Evolutionary conservation across 1,139 yeast genomes (phyloP).

Genomic region (Petasospora fabianii): DNA sequence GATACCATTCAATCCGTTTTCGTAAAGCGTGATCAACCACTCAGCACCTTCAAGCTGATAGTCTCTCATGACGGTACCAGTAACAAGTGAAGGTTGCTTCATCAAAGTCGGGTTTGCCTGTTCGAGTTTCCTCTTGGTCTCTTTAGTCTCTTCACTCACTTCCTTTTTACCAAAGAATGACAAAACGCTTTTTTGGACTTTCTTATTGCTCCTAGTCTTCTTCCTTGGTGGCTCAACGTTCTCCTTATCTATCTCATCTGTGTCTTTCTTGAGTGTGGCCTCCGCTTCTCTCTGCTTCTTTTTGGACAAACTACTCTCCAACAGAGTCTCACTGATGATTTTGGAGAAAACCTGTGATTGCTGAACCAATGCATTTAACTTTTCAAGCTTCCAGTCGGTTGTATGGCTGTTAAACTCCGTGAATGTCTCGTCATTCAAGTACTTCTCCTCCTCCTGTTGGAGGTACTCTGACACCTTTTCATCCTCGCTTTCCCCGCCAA

Average conservation of each 20-base stretch:
- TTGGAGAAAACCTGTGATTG: slow-evolving; percentile 81
- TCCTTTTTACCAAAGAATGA: slow-evolving; percentile 25
- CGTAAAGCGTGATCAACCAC: slow-evolving; percentile 84
- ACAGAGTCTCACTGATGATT: slow-evolving; percentile 73
- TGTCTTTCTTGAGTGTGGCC: not conserved
- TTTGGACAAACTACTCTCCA: slow-evolving; percentile 40
- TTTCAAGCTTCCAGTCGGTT: slow-evolving; percentile 45
- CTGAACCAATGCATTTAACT: slow-evolving; percentile 69
- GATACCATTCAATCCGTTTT: slow-evolving; percentile 92
- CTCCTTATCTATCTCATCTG: no score
- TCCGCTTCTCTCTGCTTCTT: slow-evolving; percentile 28
- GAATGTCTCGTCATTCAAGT: slow-evolving; percentile 7
- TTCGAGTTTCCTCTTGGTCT: slow-evolving; percentile 21
- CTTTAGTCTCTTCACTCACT: slow-evolving; percentile 16
- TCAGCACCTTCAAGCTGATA: slow-evolving; percentile 89
- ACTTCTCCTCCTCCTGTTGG: no score
- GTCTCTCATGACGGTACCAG: slow-evolving; percentile 69
- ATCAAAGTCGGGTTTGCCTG: slow-evolving; percentile 20
- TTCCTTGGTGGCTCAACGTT: slow-evolving; percentile 22
- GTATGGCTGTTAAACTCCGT: slow-evolving; percentile 26
- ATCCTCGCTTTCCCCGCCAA: slow-evolving; percentile 20
- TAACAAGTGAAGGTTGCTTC: slow-evolving; percentile 61
- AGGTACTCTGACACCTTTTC: slow-evolving; percentile 25
- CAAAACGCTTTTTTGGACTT: slow-evolving; percentile 18
- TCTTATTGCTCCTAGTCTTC: slow-evolving; percentile 2